These are phyloP conservation scores for Rubus parviflorus DNA, from an alignment of 306 rosid species.

Conservation along the genomic window DNA sequence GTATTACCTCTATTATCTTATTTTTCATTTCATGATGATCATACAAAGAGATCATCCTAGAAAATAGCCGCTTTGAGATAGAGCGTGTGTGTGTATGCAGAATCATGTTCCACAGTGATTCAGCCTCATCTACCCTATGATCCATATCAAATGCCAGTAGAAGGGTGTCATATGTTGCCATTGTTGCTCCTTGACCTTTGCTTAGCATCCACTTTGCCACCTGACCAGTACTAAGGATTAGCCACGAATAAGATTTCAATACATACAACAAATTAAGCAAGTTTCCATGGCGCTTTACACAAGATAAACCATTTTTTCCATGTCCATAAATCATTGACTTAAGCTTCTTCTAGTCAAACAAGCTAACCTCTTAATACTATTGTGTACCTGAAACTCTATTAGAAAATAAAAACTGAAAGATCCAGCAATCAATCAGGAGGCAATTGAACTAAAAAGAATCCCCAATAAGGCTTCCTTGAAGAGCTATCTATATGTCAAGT, in stretches of 20 bases:
- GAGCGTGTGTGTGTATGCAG: slow-evolving; percentile 67
- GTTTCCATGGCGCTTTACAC: neutral
- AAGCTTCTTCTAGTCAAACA: neutral
- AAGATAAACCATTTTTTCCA: neutral
- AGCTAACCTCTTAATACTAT: neutral
- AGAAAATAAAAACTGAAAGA: neutral
- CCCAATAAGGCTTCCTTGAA: neutral
- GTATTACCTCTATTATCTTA: slow-evolving; percentile 67
- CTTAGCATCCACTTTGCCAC: slow-evolving; percentile 97
- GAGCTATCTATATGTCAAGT: neutral
- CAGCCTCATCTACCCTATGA: slow-evolving; percentile 85
- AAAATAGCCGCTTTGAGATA: slow-evolving; percentile 74
- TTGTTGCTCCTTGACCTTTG: slow-evolving; percentile 93
- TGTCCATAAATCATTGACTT: neutral
- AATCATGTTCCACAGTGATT: slow-evolving; percentile 95
- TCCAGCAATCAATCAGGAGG: neutral
- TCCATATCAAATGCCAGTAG: slow-evolving; percentile 88
- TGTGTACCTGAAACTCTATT: neutral
- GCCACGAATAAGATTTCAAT: slow-evolving; percentile 18
- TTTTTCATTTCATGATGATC: slow-evolving; percentile 67
- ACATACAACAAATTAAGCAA: neutral
- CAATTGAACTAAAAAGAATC: neutral
- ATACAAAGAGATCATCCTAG: slow-evolving; percentile 80
- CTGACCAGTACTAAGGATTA: slow-evolving; percentile 40
- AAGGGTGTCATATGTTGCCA: slow-evolving; percentile 90